Conservation (phyloP, 371 early-diverging fungal genomes). For the Mucor indicus region DNA sequence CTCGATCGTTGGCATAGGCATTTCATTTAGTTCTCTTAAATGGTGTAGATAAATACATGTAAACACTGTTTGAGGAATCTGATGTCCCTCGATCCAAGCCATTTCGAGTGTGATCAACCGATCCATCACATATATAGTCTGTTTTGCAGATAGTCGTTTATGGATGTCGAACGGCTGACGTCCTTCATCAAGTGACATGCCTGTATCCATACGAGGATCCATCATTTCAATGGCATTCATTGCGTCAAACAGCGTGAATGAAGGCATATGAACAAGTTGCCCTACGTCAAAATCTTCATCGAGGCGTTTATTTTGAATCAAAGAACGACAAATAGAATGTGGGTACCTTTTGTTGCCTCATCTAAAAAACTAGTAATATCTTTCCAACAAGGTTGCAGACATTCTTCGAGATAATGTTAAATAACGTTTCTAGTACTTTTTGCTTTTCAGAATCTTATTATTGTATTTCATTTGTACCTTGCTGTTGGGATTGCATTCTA, state of each 20-base stretch:
- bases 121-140: constrained; percentile 68
- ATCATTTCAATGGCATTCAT: constrained; percentile 84
- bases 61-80: constrained; percentile 69
- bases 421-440: too few species aligned
- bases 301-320: not conserved
- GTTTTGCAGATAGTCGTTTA: constrained; percentile 29
- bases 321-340: not conserved
- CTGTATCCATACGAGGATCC: constrained; percentile 84
- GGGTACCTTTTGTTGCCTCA: constrained; percentile 51
- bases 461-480: too few species aligned
- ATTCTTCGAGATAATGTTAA: too few species aligned
- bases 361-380: constrained; percentile 56
- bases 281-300: constrained; percentile 60
- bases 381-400: constrained; percentile 39
- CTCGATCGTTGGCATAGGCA: constrained; percentile 14
- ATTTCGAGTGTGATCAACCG: constrained; percentile 62
- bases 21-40: constrained; percentile 33
- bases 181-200: constrained; percentile 53
- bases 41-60: constrained; percentile 69
- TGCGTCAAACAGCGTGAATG: constrained; percentile 70
- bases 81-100: constrained; percentile 75
- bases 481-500: too few species aligned
- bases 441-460: too few species aligned
- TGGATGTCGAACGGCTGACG: constrained; percentile 41
- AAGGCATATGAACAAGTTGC: constrained; percentile 57